Conservation (phyloP, 495 filamentous ascomycete genomes). For the Penicillium arizonense region DNA sequence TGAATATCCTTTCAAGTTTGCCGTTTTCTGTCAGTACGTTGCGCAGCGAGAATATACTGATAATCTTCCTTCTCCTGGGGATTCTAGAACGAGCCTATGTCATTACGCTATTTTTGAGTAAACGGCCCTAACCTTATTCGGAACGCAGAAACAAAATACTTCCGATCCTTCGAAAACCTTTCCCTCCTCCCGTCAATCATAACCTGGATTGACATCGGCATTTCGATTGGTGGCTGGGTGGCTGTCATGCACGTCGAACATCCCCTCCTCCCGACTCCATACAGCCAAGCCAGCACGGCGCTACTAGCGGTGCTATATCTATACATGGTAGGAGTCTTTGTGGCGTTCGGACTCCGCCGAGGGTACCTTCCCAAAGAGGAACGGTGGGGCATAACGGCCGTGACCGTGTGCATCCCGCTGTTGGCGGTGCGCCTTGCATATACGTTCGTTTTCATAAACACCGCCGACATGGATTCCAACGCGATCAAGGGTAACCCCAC, state of each 20-base stretch:
- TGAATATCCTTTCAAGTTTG: too few species aligned
- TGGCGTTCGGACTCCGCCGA: slow-evolving; percentile 14
- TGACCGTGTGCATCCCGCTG: slow-evolving; percentile 11
- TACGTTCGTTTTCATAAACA: slow-evolving; percentile 16
- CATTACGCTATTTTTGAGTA: not conserved
- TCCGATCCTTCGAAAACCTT: slow-evolving; percentile 1
- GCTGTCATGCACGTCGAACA: slow-evolving; percentile 14
- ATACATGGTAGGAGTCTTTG: slow-evolving; percentile 14
- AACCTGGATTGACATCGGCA: slow-evolving; percentile 22
- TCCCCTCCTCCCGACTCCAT: slow-evolving; percentile 13
- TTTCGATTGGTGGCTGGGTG: slow-evolving; percentile 23
- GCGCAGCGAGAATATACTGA: not conserved
- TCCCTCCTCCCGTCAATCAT: slow-evolving; percentile 20
- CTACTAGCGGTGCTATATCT: slow-evolving; percentile 27
- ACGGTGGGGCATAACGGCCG: slow-evolving; percentile 1
- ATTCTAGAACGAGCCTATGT: slow-evolving; percentile 14
- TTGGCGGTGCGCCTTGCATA: slow-evolving; percentile 14
- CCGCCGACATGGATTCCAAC: slow-evolving; percentile 15
- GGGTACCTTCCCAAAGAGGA: slow-evolving; percentile 5
- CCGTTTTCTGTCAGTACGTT: too few species aligned
- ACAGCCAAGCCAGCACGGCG: slow-evolving; percentile 18
- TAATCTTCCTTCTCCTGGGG: slow-evolving; percentile 16
- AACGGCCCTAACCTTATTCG: not conserved
- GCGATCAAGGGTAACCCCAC: slow-evolving; percentile 16
- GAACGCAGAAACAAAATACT: slow-evolving; percentile 15